Evolutionary conservation across 805 yeast species (phyloP), one percentile per base, ranked within the genome.

Genomic region (Wickerhamiella dianesei): DNA sequence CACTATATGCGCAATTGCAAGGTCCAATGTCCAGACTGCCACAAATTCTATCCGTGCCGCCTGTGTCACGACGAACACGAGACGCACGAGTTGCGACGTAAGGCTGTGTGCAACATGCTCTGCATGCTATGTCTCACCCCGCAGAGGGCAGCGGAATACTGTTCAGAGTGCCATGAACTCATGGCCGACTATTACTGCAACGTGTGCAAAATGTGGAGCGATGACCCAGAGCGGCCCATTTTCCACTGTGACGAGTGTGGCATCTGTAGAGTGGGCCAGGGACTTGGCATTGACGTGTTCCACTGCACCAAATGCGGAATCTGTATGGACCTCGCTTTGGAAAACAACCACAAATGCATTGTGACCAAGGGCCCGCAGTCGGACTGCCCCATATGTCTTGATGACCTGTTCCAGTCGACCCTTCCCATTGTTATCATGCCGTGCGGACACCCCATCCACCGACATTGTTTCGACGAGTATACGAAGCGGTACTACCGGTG

Each of bases 391-490:
- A 85, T 88, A 35, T 88, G 96, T 64, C 84, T 82, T 48, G 96
- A 87, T 56, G 87, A 79, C 62, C 76, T 88, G 76, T 88, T 88
- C 61, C 82, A 86, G 14, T 80, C 92, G 3, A 77, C 82, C 4
- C 73, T 70, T 59, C 80, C 86, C 9, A 94, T 87, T 40, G 94
- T 86, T 18, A 87, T 88, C 61, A 86, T 88, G 95, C 69, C 71
- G 3, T 88, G 97, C 65, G 96, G 96, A 2, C 97, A 88, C 64
- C 84, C 95, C 36, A 88, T 88, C 49, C 97, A 88, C 65, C 85
- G 86, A 61, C 58, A 63, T 21, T 88, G 97, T 62, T 87, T 78
- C 61, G 80, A 80, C 51, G 89, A 84, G 53, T 79, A 82, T 60
- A 76, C 84, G n/a, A 74, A 78, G 54, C 86, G 82, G 59, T 77